Percentiles rank a stretch among this genome's conserved stretches.
Evolutionary conservation across 805 yeast species (phyloP).

Genomic region (Kregervanrija fluxuum): DNA sequence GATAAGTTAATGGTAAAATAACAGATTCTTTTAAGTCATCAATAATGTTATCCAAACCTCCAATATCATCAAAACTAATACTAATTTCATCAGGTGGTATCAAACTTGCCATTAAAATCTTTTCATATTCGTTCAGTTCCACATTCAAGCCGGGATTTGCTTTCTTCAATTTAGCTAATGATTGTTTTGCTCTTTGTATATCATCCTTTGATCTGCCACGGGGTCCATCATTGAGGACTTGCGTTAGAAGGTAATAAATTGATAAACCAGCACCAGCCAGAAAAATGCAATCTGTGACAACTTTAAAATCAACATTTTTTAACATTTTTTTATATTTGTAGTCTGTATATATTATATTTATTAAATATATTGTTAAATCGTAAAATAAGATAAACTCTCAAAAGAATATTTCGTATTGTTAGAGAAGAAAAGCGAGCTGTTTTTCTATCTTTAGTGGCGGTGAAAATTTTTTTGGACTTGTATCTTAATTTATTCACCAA

Average conservation of each 20-base stretch:
- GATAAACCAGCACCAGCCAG: slow-evolving; percentile 45
- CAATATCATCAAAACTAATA: slow-evolving; percentile 73
- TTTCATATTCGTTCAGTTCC: slow-evolving; percentile 66
- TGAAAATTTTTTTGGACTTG: no score
- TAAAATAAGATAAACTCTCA: no score
- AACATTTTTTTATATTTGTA: slow-evolving; percentile 35
- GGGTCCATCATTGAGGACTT: slow-evolving; percentile 18
- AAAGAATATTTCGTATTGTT: no score
- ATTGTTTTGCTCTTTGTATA: slow-evolving; percentile 51
- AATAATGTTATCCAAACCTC: slow-evolving; percentile 77
- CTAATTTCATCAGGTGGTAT: slow-evolving; percentile 80
- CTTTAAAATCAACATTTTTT: slow-evolving; percentile 65
- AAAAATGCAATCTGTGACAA: slow-evolving; percentile 71
- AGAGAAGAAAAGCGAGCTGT: no score
- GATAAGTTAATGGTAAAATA: slow-evolving; percentile 76
- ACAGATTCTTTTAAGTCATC: slow-evolving; percentile 86
- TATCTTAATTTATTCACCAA: no score
- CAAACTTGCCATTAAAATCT: slow-evolving; percentile 65
- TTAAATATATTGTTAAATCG: no score
- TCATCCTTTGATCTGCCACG: slow-evolving; percentile 46
- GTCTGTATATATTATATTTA: no score
- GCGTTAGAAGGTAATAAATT: slow-evolving; percentile 38
- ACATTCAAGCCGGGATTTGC: slow-evolving; percentile 52
- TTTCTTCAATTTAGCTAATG: slow-evolving; percentile 49
- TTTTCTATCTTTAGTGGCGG: no score